Conservation (phyloP, 257 asterid genomes). For the Capsicum chinense region DNA sequence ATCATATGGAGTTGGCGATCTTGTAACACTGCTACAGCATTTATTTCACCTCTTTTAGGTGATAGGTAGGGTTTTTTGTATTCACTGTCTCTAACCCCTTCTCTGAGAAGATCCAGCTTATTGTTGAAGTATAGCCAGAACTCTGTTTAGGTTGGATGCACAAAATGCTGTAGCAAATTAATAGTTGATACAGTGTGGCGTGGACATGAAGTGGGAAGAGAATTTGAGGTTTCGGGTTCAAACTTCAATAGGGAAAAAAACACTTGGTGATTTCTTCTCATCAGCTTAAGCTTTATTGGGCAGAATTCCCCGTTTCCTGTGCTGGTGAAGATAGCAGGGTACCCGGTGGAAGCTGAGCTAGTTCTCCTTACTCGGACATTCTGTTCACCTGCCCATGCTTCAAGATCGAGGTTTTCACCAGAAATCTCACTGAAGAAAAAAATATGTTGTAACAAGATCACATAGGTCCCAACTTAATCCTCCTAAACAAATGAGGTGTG, state of each 20-base stretch:
- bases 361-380: not conserved
- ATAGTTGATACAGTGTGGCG: not conserved
- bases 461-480: conserved; percentile 23
- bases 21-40: not conserved
- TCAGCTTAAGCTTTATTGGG: not conserved
- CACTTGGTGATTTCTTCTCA: not conserved
- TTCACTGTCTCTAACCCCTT: not conserved
- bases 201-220: not conserved
- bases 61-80: not conserved
- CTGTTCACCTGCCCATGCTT: not conserved
- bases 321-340: not conserved
- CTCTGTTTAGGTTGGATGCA: not conserved
- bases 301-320: not conserved
- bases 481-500: not conserved
- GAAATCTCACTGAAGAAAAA: not conserved
- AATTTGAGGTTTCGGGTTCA: not conserved
- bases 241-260: not conserved
- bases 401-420: not conserved
- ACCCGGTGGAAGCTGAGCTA: not conserved
- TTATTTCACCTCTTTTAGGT: not conserved
- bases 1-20: not conserved
- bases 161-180: not conserved
- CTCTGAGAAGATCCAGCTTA: not conserved
- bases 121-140: not conserved
- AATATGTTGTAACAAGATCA: conserved; percentile 66